Evolutionary conservation across 1,139 yeast genomes (phyloP).

Genomic region (Hyphopichia buzzinii): DNA sequence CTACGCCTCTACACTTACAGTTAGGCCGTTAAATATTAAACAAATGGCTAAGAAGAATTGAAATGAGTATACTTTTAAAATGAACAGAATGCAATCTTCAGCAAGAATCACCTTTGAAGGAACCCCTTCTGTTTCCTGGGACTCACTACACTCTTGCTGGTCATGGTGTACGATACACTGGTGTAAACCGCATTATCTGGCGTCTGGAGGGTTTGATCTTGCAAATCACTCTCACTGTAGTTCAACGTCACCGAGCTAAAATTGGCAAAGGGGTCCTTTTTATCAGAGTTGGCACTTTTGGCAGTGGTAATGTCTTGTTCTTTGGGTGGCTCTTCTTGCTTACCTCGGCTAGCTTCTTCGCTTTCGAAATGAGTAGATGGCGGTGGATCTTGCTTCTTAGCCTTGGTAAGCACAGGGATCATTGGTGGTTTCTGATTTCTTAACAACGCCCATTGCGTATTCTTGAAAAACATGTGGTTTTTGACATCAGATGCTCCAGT

Average conservation of each 20-base stretch:
- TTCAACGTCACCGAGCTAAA: slow-evolving; percentile 89
- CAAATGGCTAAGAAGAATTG: no score
- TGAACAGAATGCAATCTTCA: no score
- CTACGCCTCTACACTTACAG: no score
- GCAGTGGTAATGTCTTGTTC: slow-evolving; percentile 3
- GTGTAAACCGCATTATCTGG: slow-evolving; percentile 59
- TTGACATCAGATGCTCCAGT: slow-evolving; percentile 95
- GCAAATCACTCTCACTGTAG: slow-evolving; percentile 53
- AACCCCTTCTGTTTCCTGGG: slow-evolving; percentile 36
- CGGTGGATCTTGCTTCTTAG: slow-evolving; percentile 25
- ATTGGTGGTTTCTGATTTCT: slow-evolving; percentile 93
- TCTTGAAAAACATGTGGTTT: slow-evolving; percentile 85
- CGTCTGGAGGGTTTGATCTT: slow-evolving; percentile 43
- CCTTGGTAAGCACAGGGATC: slow-evolving; percentile 78
- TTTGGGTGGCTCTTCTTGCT: slow-evolving; percentile 12
- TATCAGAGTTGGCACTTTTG: slow-evolving; percentile 17
- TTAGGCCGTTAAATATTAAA: no score
- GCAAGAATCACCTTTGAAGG: slow-evolving; percentile 22
- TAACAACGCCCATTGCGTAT: slow-evolving; percentile 90
- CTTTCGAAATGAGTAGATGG: slow-evolving; percentile 15
- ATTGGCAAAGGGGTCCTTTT: slow-evolving; percentile 76
- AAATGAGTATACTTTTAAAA: no score
- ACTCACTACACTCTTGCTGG: slow-evolving; percentile 20
- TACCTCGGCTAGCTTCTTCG: slow-evolving; percentile 6
- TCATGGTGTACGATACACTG: slow-evolving; percentile 64